Base-by-base conservation (phyloP, 768 basidiomycete species). In the Chiua virens region DNA sequence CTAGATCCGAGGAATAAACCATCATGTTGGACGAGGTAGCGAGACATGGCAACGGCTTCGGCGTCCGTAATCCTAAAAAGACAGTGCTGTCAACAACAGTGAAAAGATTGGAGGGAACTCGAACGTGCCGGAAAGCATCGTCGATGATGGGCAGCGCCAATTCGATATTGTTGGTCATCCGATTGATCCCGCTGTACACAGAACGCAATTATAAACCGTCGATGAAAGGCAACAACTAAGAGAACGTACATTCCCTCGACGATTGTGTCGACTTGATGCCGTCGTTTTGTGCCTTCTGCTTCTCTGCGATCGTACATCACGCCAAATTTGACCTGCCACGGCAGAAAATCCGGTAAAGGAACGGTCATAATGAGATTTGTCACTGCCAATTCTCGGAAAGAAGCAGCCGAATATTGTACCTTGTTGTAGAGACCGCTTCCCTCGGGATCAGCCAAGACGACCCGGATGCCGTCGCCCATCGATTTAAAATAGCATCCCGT, bases 341-440 rank as follows among this genome's bases (percentile, higher is more conserved):
- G 13, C 18, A 34, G n/a, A 4, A 23, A 39, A 14, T 1, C 10
- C 4, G 30, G 30, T 11, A 30, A 30, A 30, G 30, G 2, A 30
- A 14, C 30, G 13, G 10, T 13, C 13, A 30, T n/a, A n/a, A n/a
- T n/a, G n/a, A n/a, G n/a, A n/a, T n/a, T n/a, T n/a, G n/a, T n/a
- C n/a, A n/a, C n/a, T n/a, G n/a, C n/a, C n/a, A n/a, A n/a, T n/a
- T n/a, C n/a, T n/a, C 30, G 50, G 44, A 9, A 15, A 17, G 34
- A 28, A 15, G 23, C n/a, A 11, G 45, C 41, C 20, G 4, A 6
- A 34, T n/a, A 85, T 86, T 6, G 34, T 45, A 87, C 91, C 78
- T 96, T 97, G 71, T 98, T 98, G 70, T 87, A 97, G 45, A 99
- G 72, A 2, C 97, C 97, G 60, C 91, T 94, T 9, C 96, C 96